Conservation (phyloP, 805 yeast species). For the Candida vartiovaarae region DNA sequence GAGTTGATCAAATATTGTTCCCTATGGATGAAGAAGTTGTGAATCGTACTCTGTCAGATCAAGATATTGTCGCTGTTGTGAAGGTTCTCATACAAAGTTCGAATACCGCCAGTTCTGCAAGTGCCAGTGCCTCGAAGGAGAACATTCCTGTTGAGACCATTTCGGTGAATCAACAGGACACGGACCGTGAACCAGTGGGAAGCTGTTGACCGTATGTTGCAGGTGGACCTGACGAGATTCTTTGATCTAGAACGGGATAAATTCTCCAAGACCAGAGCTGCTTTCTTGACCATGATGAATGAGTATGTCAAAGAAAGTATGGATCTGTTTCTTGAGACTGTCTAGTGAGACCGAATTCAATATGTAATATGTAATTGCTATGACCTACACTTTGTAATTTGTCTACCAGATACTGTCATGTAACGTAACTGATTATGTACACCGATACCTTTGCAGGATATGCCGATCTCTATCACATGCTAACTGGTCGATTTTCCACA, state of each 20-base stretch:
- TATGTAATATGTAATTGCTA: no score
- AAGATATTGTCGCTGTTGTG: constrained; percentile 24
- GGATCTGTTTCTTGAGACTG: constrained; percentile 3
- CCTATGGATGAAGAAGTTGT: constrained; percentile 30
- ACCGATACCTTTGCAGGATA: no score
- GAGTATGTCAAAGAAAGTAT: constrained; percentile 14
- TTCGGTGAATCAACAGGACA: not conserved
- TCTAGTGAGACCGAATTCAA: no score
- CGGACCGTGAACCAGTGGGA: constrained; percentile 3
- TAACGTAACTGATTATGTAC: no score
- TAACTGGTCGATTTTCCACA: no score
- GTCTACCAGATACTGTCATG: no score
- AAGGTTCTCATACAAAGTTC: constrained; percentile 1
- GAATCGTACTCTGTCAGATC: constrained; percentile 27
- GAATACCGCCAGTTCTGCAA: not conserved
- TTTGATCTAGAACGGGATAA: constrained; percentile 4
- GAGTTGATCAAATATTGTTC: constrained; percentile 27
- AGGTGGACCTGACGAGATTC: constrained; percentile 9
- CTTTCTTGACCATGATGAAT: constrained; percentile 12
- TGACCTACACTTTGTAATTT: no score
- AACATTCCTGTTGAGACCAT: no score
- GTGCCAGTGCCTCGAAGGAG: not conserved
- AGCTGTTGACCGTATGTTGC: constrained; percentile 7
- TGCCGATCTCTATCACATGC: no score
- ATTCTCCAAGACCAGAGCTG: constrained; percentile 11